Base-by-base conservation (phyloP, 2,329 filamentous ascomycete species). In the Pseudogymnoascus sp. region DNA sequence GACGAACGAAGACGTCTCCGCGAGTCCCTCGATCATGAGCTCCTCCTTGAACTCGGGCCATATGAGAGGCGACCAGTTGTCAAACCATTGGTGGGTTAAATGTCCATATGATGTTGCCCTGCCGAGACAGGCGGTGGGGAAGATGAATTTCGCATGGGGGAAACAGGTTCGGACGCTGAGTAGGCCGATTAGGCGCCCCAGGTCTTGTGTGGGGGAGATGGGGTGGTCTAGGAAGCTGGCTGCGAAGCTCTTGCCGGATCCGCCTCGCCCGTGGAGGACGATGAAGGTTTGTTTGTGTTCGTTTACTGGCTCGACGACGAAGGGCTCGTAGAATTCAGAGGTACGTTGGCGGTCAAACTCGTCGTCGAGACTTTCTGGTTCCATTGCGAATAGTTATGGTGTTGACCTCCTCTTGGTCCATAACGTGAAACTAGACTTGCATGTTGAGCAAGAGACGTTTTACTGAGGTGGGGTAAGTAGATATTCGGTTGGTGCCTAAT, bases 241-340 rank as follows among this genome's bases (percentile, higher is more conserved):
- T 10, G 74, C 75, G 60, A 83, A 83, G 34, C 73, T 75, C 5
- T 69, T 41, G 1, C 75, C 78, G 61, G 71, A 77, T 41, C 73
- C 77, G n/a, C 80, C 80, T 6, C 80, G 79, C 37, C 80, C 80
- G 65, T 83, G 81, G 4, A 83, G 77, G 62, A 82, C 70, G 65
- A 83, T 75, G 63, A 83, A 68, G 25, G 79, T 81, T 62, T 78
- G 72, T n/a, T 67, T 73, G 67, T 82, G 81, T 11, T 62, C 45
- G 1, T 28, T 25, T 4, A 34, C n/a, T 3, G 69, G 66, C 4
- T 36, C 10, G 21, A 67, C 21, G 10, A 70, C 63, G 4, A 69
- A 43, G 1, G 68, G 67, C 11, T 64, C 60, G 4, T 68, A 67
- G 39, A 63, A 70, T 37, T 66, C 23, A 28, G 45, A 54, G 23